Conservation (phyloP, 176 grass and related monocot genomes). For the Juncus inflexus region DNA sequence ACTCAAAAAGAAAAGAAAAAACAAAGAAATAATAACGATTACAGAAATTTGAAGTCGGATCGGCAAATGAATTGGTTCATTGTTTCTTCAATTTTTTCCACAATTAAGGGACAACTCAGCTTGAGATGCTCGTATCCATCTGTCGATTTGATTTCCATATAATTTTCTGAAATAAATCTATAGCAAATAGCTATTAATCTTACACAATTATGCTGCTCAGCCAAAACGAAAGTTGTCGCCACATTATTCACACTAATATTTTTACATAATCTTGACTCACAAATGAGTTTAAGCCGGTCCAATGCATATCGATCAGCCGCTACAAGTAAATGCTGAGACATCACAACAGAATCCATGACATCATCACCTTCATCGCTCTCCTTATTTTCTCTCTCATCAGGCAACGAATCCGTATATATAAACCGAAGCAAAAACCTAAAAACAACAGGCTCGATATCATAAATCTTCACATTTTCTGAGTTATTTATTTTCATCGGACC, state of each 20-base stretch:
- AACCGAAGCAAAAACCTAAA: conserved; percentile 20
- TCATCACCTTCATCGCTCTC: not conserved
- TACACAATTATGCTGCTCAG: conserved; percentile 28
- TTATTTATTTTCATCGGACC: conserved; percentile 16
- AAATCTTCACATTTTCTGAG: not conserved
- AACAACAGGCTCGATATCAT: conserved; percentile 3
- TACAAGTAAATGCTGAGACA: conserved; percentile 29
- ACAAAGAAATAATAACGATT: no score
- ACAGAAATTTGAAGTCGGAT: no score
- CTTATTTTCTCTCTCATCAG: not conserved
- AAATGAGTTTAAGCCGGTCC: conserved; percentile 28
- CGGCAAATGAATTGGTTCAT: not conserved
- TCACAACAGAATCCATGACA: conserved; percentile 11
- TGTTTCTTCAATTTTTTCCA: conserved; percentile 12
- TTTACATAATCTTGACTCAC: conserved; percentile 24
- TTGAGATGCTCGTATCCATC: conserved; percentile 22
- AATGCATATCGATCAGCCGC: conserved; percentile 29
- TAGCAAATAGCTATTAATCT: conserved; percentile 19
- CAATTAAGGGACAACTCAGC: conserved; percentile 8
- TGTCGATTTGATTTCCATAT: not conserved
- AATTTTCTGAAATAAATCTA: conserved; percentile 8
- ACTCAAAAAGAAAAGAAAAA: no score
- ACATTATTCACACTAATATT: conserved; percentile 22
- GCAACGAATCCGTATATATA: conserved; percentile 21
- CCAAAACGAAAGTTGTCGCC: conserved; percentile 32